Percentiles rank a stretch among this genome's conserved stretches.
Evolutionary conservation across 768 basidiomycete species (phyloP).

Genomic region (Cubamyces lactineus): DNA sequence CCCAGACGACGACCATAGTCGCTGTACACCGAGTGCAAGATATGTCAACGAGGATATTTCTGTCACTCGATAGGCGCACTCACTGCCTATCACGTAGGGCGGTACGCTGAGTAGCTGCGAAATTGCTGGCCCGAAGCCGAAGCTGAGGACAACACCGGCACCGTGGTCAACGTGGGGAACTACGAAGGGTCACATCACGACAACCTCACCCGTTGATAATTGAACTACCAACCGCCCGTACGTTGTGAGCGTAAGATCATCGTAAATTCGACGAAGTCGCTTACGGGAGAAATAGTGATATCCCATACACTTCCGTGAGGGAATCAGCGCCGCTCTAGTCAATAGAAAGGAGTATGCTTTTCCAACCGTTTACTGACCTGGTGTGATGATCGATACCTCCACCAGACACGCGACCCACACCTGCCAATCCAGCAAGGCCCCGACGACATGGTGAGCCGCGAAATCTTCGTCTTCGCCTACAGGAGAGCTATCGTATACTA

Average conservation of each 20-base stretch:
- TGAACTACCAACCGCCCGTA: not conserved
- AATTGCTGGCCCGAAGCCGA: slow-evolving; percentile 58
- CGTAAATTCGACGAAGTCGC: slow-evolving; percentile 30
- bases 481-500: slow-evolving; percentile 58
- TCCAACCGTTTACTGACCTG: slow-evolving; percentile 47
- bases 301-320: slow-evolving; percentile 46
- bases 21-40: slow-evolving; percentile 39
- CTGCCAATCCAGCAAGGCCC: slow-evolving; percentile 60
- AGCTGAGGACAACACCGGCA: slow-evolving; percentile 38
- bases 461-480: slow-evolving; percentile 66
- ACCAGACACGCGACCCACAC: slow-evolving; percentile 51
- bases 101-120: slow-evolving; percentile 70
- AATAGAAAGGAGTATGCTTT: not conserved
- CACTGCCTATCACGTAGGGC: slow-evolving; percentile 67
- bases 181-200: not conserved
- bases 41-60: not conserved
- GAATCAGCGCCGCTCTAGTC: not conserved
- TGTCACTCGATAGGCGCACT: slow-evolving; percentile 23
- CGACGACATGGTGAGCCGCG: slow-evolving; percentile 52
- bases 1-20: slow-evolving; percentile 52
- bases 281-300: slow-evolving; percentile 71
- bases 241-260: not conserved
- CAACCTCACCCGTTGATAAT: slow-evolving; percentile 22
- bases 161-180: not conserved
- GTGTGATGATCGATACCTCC: slow-evolving; percentile 59